Evolutionary conservation across 371 early-diverging fungal species (phyloP).

Genomic region (Polyrhizophydium stewartii): DNA sequence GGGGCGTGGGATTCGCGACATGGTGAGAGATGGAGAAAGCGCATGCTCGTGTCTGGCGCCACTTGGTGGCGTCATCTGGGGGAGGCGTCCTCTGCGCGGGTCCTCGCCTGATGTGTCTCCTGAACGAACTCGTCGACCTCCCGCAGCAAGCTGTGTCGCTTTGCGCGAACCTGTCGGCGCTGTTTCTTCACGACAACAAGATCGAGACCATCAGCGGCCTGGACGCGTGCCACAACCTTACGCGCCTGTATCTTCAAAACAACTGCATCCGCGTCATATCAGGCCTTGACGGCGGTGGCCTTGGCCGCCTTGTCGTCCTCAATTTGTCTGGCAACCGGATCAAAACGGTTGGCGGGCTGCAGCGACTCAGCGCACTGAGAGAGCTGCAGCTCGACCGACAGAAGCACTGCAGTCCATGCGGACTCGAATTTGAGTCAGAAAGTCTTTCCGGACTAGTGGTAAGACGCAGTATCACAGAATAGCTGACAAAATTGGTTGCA

Average conservation of each 20-base stretch:
- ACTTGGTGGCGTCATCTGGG: too few relatives aligned
- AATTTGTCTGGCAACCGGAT: slow-evolving; percentile 34
- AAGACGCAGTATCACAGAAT: slow-evolving; percentile 2
- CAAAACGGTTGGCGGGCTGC: slow-evolving; percentile 15
- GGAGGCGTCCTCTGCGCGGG: too few relatives aligned
- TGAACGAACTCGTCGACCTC: neutral
- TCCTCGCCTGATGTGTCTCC: too few relatives aligned
- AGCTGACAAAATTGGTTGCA: neutral
- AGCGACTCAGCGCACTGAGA: slow-evolving; percentile 22
- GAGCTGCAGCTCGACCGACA: slow-evolving; percentile 34
- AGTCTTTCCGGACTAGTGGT: slow-evolving; percentile 18
- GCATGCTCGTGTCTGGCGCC: neutral
- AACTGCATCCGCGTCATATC: slow-evolving; percentile 27
- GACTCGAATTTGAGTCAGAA: slow-evolving; percentile 23
- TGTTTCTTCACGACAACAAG: slow-evolving; percentile 42
- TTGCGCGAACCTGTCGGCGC: slow-evolving; percentile 27
- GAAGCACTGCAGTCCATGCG: neutral
- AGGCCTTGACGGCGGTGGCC: slow-evolving; percentile 21
- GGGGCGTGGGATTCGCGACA: slow-evolving; percentile 24
- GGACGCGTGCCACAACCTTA: slow-evolving; percentile 19
- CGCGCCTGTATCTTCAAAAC: slow-evolving; percentile 37
- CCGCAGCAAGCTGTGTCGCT: slow-evolving; percentile 20
- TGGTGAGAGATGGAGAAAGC: slow-evolving; percentile 12
- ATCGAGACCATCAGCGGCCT: slow-evolving; percentile 28
- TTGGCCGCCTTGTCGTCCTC: slow-evolving; percentile 24